Conservation (phyloP, 2,329 filamentous ascomycete species). For the Dactylellina leptospora region DNA sequence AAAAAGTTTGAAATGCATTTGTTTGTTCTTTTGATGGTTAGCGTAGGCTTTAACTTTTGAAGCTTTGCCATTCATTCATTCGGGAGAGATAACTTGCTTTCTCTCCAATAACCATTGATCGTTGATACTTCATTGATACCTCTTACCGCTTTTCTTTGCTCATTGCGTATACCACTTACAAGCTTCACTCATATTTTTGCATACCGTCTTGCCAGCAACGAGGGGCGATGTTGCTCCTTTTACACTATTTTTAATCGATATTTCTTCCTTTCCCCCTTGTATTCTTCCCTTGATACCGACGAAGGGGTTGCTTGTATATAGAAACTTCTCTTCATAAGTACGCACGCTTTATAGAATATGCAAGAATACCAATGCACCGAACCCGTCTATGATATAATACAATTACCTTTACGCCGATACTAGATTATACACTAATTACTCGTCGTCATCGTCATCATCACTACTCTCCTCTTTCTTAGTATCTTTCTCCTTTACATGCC, state of each 20-base stretch:
- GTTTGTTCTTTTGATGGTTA: constrained; percentile 19
- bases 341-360: neutral
- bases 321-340: neutral
- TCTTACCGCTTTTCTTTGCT: too few relatives aligned
- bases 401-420: neutral
- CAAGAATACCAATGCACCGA: neutral
- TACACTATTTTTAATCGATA: neutral
- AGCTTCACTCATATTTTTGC: too few relatives aligned
- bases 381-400: neutral
- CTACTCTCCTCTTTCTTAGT: constrained; percentile 13
- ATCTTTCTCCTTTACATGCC: constrained; percentile 3
- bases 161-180: too few relatives aligned
- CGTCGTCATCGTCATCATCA: constrained; percentile 5
- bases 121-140: too few relatives aligned
- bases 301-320: neutral
- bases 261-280: neutral
- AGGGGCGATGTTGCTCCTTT: neutral
- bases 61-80: too few relatives aligned
- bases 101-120: too few relatives aligned
- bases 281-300: neutral
- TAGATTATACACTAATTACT: neutral
- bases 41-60: too few relatives aligned
- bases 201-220: too few relatives aligned
- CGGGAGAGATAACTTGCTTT: too few relatives aligned
- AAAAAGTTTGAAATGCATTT: too few relatives aligned